Conservation (phyloP, 176 grass and related monocot species). For the Musa itinerans region DNA sequence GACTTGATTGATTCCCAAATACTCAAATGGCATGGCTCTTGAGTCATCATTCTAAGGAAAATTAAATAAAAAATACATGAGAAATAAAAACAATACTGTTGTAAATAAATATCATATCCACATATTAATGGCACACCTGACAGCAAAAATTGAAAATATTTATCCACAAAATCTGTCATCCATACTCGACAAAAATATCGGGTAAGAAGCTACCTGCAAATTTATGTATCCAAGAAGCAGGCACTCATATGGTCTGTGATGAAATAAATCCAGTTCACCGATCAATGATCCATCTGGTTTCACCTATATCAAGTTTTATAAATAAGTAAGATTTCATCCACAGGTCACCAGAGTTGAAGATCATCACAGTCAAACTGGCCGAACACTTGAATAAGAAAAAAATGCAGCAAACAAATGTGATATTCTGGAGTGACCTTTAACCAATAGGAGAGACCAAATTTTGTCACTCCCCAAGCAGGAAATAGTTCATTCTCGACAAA, state of each 20-base stretch:
- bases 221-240: constrained; percentile 84
- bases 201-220: constrained; percentile 29
- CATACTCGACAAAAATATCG: too few relatives aligned
- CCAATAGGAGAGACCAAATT: constrained; percentile 61
- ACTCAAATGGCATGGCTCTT: constrained; percentile 22
- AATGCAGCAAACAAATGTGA: background rate
- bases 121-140: too few relatives aligned
- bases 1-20: constrained; percentile 42
- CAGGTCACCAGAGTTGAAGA: background rate
- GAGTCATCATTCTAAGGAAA: constrained; percentile 41
- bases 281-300: constrained; percentile 75
- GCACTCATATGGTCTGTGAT: constrained; percentile 93
- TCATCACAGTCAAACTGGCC: background rate
- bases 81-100: background rate
- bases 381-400: background rate
- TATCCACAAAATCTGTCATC: too few relatives aligned
- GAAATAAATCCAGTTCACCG: constrained; percentile 73
- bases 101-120: too few relatives aligned
- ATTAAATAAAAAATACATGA: background rate
- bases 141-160: too few relatives aligned
- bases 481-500: constrained; percentile 73
- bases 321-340: background rate
- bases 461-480: constrained; percentile 75
- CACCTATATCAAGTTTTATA: constrained; percentile 33
- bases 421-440: constrained; percentile 48